Base-by-base conservation (phyloP, 495 filamentous ascomycete species). In the Penicillium pancosmium region DNA sequence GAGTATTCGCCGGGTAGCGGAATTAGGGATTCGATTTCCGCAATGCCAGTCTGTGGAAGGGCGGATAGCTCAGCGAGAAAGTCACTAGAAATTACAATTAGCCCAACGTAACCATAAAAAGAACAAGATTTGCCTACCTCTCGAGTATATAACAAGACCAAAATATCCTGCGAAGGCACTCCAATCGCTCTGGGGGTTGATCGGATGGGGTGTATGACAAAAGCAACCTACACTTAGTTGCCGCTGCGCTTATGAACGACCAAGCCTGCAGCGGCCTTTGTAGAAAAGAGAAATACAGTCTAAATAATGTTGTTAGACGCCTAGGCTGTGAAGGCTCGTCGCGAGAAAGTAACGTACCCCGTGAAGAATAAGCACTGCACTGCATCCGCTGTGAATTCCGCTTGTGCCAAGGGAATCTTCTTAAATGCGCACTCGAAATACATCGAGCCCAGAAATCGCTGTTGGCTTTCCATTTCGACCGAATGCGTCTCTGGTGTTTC, bases 101-200 rank as follows among this genome's bases (percentile, higher is more conserved):
- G n/a, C n/a, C n/a, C n/a, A n/a, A n/a, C n/a, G n/a, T n/a, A n/a
- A n/a, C n/a, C n/a, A n/a, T n/a, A n/a, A n/a, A n/a, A n/a, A n/a
- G n/a, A n/a, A n/a, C n/a, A n/a, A n/a, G n/a, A n/a, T n/a, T n/a
- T n/a, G 27, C 31, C 10, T 18, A 64, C 64, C 72, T 76, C 52
- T 81, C 78, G 9, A 81, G 69, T 16, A 81, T 74, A 59, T 78
- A 81, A 52, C 76, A 78, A 0, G 77, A 75, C 77, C 78, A 81
- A 54, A 81, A 81, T 21, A 80, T 79, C 7, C 78, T 67, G 6
- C 71, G 67, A 21, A 79, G 70, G 23, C 76, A 73, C 62, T 80
- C 77, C 36, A 65, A 59, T 38, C 76, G 69, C 52, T 76, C 66
- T 0, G 65, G 44, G 2, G 23, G 34, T 36, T 52, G 40, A 10